Percentiles rank a stretch among this genome's conserved stretches.
These are phyloP conservation scores for Solanum chiquidenum DNA, from an alignment of 257 asterid species.

Conservation along the genomic window DNA sequence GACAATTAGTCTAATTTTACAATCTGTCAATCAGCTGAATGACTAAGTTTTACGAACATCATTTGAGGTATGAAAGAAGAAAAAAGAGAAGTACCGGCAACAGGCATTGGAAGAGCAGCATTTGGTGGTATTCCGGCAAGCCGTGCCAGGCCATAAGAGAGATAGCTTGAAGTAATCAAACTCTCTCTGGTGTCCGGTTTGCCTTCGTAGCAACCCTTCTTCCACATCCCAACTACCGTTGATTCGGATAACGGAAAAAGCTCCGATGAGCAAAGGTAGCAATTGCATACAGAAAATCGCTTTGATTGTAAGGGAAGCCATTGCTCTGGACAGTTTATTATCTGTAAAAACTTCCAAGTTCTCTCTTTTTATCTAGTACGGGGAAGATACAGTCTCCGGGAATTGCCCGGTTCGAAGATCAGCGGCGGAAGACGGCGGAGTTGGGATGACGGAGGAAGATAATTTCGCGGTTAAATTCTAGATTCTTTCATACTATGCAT, in stretches of 20 bases:
- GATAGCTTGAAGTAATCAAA: conserved; percentile 74
- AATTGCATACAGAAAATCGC: conserved; percentile 12
- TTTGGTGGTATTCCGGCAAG: conserved; percentile 39
- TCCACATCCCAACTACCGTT: conserved; percentile 13
- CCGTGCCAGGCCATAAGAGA: conserved; percentile 81
- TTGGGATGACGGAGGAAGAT: not conserved
- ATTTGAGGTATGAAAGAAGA: not conserved
- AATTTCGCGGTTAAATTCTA: not conserved
- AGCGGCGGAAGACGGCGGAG: not conserved
- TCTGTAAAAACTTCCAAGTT: not conserved
- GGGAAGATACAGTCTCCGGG: not conserved
- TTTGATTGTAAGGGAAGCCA: conserved; percentile 31
- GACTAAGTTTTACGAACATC: not conserved
- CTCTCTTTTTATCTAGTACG: not conserved
- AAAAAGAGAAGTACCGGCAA: conserved; percentile 38
- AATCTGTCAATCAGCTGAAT: not conserved
- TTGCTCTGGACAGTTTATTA: not conserved
- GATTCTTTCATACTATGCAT: not conserved
- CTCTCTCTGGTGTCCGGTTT: conserved; percentile 34
- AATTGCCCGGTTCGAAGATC: not conserved
- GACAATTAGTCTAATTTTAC: not conserved
- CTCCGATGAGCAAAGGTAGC: conserved; percentile 19
- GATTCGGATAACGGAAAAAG: conserved; percentile 20
- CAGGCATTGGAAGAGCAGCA: conserved; percentile 78
- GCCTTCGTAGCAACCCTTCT: conserved; percentile 11